Percentiles rank a stretch among this genome's conserved stretches.
phyloP scores from a whole-genome alignment of 1,284 basidiomycete species.

The Vanrija humicola region DNA sequence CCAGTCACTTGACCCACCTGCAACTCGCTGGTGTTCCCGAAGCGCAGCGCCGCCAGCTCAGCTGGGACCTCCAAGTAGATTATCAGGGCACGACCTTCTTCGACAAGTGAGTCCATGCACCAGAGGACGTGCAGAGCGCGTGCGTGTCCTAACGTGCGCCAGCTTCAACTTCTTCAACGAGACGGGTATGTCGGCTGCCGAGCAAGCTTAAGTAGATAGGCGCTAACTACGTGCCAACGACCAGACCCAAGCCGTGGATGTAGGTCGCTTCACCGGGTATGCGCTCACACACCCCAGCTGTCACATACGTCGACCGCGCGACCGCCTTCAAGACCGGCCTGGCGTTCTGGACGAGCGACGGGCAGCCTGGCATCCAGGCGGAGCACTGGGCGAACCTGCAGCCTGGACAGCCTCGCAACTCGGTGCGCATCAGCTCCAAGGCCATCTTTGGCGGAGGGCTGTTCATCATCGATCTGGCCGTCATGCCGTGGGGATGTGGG shows the following conservation, averaged over 20 bases:
- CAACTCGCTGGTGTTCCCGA: neutral
- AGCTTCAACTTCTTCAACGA: slow-evolving; percentile 37
- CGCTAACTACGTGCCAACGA: slow-evolving; percentile 1
- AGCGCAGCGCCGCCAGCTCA: neutral
- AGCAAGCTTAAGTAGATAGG: no score
- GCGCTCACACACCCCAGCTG: neutral
- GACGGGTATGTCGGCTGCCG: slow-evolving; percentile 19
- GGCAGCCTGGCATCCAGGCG: slow-evolving; percentile 36
- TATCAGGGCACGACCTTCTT: slow-evolving; percentile 44
- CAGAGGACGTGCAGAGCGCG: neutral
- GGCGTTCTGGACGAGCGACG: slow-evolving; percentile 32
- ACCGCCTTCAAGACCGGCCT: slow-evolving; percentile 28
- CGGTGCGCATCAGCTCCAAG: slow-evolving; percentile 65
- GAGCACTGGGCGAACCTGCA: slow-evolving; percentile 34
- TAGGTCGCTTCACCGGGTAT: slow-evolving; percentile 16
- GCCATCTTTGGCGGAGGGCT: slow-evolving; percentile 65
- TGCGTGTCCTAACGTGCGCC: neutral
- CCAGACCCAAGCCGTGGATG: slow-evolving; percentile 41
- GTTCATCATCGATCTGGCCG: slow-evolving; percentile 69
- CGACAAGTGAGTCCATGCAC: slow-evolving; percentile 29
- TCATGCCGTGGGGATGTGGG: slow-evolving; percentile 73
- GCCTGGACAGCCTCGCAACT: slow-evolving; percentile 27
- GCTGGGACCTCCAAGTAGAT: slow-evolving; percentile 31
- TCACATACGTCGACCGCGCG: slow-evolving; percentile 24
- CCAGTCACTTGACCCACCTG: neutral